Evolutionary conservation across 73 alveolate species (phyloP), one percentile per base, ranked within the genome.

Genomic region (Paramecium tetraurelia): DNA sequence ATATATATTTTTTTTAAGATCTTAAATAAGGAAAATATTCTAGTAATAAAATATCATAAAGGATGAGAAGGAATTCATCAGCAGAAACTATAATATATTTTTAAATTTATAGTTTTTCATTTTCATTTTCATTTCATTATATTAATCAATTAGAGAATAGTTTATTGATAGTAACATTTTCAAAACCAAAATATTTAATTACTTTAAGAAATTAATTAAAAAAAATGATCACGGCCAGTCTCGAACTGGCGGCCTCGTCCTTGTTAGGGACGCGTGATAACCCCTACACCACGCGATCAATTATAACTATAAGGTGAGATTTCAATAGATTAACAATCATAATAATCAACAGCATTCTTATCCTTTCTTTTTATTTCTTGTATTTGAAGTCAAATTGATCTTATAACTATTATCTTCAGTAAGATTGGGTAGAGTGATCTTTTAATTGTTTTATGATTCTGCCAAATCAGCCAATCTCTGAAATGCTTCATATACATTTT

Each of bases 401-500:
- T 48, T 48, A 12, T 48, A 48, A 48, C 21, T 48, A 48, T 48
- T 48, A 16, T 48, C 21, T 14, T 48, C 59, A 48, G 24, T 48
- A 11, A 48, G 21, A 48, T 48, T 48, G 2, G 24, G 59, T 12
- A 48, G 59, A 12, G 59, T 4, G 5, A 48, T 48, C 59, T 48
- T 48, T 44, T 48, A 12, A 48, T 12, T 48, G 16, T 48, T 48
- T 48, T 12, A 48, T 14, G 59, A 48, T 7, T 48, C 59, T 12
- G 21, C 89, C 20, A 77, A 77, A 20, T n/a, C 38, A 77, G 44
- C 89, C 20, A 77, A 41, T 38, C 89, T 2, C 7, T 3, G 21
- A 77, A 93, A 92, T 20, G 83, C 92, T 50, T 97, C 98, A n/a
- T 87, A 63, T 35, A 97, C 95, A 86, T 95, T 96, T 29, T 46